Evolutionary conservation across 306 rosid genomes (phyloP).

Genomic region (Glycine latifolia): DNA sequence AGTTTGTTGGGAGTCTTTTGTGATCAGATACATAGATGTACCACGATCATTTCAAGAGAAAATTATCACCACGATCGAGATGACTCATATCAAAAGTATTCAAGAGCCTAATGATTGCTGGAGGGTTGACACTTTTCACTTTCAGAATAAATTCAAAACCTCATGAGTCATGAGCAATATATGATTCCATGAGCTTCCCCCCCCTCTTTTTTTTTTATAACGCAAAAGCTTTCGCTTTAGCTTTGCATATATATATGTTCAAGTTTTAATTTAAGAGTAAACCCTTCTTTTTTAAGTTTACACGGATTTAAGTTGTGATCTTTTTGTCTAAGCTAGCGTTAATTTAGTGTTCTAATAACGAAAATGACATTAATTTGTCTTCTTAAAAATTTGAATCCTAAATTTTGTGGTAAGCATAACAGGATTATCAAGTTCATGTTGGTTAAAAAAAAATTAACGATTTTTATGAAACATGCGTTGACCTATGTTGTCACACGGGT

Average conservation of each 20-base stretch:
- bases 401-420: not conserved
- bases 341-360: not conserved
- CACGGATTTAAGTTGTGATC: not conserved
- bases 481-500: too few species aligned
- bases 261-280: not conserved
- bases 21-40: slow-evolving; percentile 2
- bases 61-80: not conserved
- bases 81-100: slow-evolving; percentile 18
- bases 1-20: not conserved
- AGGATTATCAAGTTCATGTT: not conserved
- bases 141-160: not conserved
- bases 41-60: slow-evolving; percentile 29
- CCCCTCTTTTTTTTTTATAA: too few species aligned
- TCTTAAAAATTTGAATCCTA: not conserved
- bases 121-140: not conserved
- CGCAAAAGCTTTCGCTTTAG: not conserved
- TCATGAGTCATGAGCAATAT: not conserved
- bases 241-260: not conserved
- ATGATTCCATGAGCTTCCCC: not conserved
- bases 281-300: not conserved
- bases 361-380: not conserved
- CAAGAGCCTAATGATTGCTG: not conserved
- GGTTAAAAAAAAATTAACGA: too few species aligned
- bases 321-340: not conserved
- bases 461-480: too few species aligned